Evolutionary conservation across 352 stramenopile genomes (phyloP).

Genomic region (Aphanomyces invadans): DNA sequence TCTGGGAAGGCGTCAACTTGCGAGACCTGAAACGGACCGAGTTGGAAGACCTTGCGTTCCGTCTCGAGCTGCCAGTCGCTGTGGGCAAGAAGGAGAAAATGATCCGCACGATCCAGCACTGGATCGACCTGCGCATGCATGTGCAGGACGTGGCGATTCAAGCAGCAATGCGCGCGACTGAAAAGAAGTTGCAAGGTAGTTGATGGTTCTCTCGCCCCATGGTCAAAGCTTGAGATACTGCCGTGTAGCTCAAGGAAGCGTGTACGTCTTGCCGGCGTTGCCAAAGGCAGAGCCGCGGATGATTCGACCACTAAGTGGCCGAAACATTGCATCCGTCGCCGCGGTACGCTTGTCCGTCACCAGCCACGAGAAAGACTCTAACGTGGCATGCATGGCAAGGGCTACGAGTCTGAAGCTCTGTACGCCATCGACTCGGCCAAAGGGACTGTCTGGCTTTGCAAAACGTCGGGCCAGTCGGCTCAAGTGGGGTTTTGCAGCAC

Average conservation of each 20-base stretch:
- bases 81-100: conserved; percentile 71
- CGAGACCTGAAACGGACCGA: conserved; percentile 51
- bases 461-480: conserved; percentile 51
- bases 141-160: conserved; percentile 50
- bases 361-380: conserved; percentile 23
- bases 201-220: too few species aligned
- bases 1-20: conserved; percentile 54
- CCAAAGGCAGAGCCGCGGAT: conserved; percentile 37
- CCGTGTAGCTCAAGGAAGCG: conserved; percentile 43
- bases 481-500: conserved; percentile 57
- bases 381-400: not conserved
- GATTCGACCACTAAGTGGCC: conserved; percentile 51
- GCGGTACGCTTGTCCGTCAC: conserved; percentile 34
- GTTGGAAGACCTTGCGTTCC: conserved; percentile 48
- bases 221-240: too few species aligned
- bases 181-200: conserved; percentile 48
- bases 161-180: conserved; percentile 43
- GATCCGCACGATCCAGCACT: conserved; percentile 63
- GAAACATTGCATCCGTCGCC: conserved; percentile 48
- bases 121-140: conserved; percentile 59
- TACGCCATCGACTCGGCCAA: conserved; percentile 53
- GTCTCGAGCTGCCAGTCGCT: conserved; percentile 51
- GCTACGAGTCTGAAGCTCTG: conserved; percentile 53
- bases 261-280: conserved; percentile 60
- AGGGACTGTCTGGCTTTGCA: conserved; percentile 63